These are phyloP conservation scores for Hypoxylon fragiforme DNA, from an alignment of 495 filamentous ascomycete species.

Conservation along the genomic window DNA sequence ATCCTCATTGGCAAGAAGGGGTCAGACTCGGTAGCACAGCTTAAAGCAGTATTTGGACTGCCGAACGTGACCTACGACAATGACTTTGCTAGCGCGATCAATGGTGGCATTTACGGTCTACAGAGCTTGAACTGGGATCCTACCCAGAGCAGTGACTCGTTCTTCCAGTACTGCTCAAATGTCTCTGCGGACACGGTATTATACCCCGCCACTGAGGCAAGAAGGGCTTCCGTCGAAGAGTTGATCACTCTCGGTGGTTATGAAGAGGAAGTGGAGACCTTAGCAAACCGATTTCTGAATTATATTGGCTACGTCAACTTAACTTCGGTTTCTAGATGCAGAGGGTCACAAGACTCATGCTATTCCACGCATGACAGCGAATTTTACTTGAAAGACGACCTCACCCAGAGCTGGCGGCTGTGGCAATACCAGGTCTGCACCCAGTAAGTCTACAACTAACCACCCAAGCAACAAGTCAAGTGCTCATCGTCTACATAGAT, in stretches of 20 bases:
- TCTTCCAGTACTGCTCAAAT: constrained; percentile 63
- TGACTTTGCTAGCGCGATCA: constrained; percentile 64
- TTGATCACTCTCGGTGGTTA: constrained; percentile 63
- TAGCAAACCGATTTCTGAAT: constrained; percentile 64
- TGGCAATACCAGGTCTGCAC: constrained; percentile 63
- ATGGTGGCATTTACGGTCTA: constrained; percentile 54
- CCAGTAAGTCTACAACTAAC: constrained; percentile 38
- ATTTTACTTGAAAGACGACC: constrained; percentile 55
- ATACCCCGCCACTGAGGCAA: constrained; percentile 47
- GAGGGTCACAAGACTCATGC: constrained; percentile 55
- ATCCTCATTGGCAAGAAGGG: constrained; percentile 61
- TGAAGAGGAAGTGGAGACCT: constrained; percentile 43
- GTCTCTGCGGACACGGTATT: constrained; percentile 53
- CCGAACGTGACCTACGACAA: constrained; percentile 57
- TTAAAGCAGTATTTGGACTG: constrained; percentile 65
- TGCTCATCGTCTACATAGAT: constrained; percentile 50
- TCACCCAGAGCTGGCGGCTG: constrained; percentile 54
- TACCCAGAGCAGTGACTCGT: constrained; percentile 52
- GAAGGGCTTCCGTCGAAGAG: constrained; percentile 47
- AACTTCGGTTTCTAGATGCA: constrained; percentile 43
- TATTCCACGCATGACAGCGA: constrained; percentile 55
- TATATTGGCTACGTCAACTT: constrained; percentile 63
- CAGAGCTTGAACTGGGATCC: constrained; percentile 75
- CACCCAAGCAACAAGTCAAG: background rate
- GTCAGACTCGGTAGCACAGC: constrained; percentile 47